Conservation (phyloP, 192 early-diverging fungal species). For the Backusella circina region DNA sequence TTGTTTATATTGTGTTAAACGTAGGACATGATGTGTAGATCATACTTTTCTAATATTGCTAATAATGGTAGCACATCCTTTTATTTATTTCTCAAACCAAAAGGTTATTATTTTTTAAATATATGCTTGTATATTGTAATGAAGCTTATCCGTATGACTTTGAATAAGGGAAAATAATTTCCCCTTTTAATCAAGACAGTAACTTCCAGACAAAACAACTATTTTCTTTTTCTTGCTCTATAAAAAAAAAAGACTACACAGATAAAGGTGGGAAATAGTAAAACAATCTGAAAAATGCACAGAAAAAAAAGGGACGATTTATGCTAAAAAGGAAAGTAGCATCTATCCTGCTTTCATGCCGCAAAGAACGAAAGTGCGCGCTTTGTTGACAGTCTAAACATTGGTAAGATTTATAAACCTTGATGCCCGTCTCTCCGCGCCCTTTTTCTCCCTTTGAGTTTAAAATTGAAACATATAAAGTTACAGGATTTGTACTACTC, state of each 20-base stretch:
- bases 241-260: too few species aligned
- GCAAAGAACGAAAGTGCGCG: background rate
- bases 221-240: background rate
- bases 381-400: background rate
- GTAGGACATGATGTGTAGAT: background rate
- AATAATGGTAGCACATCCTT: background rate
- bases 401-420: background rate
- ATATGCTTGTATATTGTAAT: background rate
- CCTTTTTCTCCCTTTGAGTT: background rate
- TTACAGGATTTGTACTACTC: background rate
- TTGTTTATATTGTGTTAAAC: background rate
- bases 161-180: background rate
- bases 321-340: background rate
- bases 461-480: background rate
- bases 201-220: background rate
- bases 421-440: background rate
- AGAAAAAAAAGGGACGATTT: background rate
- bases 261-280: background rate
- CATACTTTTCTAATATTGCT: too few species aligned
- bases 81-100: background rate
- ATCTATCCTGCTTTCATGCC: background rate
- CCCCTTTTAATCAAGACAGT: too few species aligned
- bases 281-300: background rate
- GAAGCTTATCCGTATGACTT: too few species aligned
- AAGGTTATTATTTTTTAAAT: too few species aligned